A percentile compares a stretch with the other conserved stretches of the same genome.
Conservation (phyloP, 2,329 filamentous ascomycete genomes). For the Clonostachys chloroleuca region DNA sequence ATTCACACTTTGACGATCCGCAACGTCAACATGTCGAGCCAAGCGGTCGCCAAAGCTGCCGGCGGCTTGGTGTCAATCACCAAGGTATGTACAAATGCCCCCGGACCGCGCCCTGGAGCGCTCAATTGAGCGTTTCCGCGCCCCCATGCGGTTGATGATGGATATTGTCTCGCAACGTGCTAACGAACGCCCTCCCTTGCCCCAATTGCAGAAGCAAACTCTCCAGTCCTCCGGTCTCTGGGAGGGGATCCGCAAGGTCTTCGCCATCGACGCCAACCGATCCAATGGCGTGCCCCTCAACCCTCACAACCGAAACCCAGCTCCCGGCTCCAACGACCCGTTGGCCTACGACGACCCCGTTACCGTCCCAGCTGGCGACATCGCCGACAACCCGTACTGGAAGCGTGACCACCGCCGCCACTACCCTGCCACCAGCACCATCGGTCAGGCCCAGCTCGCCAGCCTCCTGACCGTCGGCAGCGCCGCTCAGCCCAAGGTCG, state of each 20-base stretch:
- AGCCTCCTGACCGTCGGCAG: conserved; percentile 82
- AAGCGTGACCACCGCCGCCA: conserved; percentile 82
- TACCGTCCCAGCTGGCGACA: conserved; percentile 53
- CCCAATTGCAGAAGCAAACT: conserved; percentile 79
- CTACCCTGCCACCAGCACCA: conserved; percentile 76
- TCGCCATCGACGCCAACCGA: conserved; percentile 81
- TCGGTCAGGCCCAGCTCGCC: conserved; percentile 82
- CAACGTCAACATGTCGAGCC: conserved; percentile 52
- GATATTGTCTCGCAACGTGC: background rate
- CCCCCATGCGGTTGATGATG: background rate
- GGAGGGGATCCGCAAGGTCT: conserved; percentile 72
- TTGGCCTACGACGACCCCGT: conserved; percentile 31
- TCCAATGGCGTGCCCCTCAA: conserved; percentile 92
- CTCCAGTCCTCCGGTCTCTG: conserved; percentile 86
- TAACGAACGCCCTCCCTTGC: background rate
- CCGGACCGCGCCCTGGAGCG: background rate
- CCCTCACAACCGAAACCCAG: conserved; percentile 83
- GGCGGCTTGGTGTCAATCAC: conserved; percentile 50
- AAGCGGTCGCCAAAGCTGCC: conserved; percentile 52
- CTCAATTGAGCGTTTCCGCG: conserved; percentile 1
- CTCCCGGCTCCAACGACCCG: conserved; percentile 40
- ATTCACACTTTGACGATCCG: conserved; percentile 7
- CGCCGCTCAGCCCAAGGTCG: conserved; percentile 73
- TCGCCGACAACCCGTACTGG: conserved; percentile 55
- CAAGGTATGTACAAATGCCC: conserved; percentile 41